Percentiles rank a stretch among this genome's conserved stretches.
phyloP scores from a whole-genome alignment of 176 grass and related monocot genomes.

The barley (Hordeum vulgare) region DNA sequence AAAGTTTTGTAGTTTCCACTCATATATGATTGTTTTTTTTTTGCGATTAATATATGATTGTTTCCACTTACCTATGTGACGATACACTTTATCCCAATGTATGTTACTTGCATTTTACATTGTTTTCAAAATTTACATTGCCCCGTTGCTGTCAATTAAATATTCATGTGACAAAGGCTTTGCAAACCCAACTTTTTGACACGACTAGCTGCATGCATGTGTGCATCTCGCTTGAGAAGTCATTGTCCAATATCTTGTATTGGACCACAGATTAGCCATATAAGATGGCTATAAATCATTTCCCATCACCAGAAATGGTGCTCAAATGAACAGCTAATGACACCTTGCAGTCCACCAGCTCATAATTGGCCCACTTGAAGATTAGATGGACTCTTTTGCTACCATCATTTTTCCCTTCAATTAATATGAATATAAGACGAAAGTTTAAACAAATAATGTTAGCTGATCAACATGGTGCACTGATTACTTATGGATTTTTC shows the following conservation, averaged over 20 bases:
- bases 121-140: not conserved
- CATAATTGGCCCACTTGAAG: constrained; percentile 23
- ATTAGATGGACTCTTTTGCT: constrained; percentile 36
- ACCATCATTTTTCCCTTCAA: not conserved
- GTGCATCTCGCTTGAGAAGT: constrained; percentile 14
- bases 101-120: not conserved
- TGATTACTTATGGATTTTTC: not conserved
- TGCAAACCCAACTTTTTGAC: not conserved
- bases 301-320: constrained; percentile 1
- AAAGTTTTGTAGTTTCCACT: not conserved
- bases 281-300: constrained; percentile 22
- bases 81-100: no score
- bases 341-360: not conserved
- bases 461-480: not conserved
- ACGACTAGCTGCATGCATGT: not conserved
- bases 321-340: constrained; percentile 13
- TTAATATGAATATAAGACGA: not conserved
- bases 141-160: not conserved
- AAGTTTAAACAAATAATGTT: not conserved
- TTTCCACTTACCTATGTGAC: not conserved
- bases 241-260: not conserved
- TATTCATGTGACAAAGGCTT: not conserved
- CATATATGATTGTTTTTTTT: not conserved
- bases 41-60: not conserved
- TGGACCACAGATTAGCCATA: constrained; percentile 8